These are phyloP conservation scores for Pseudozyma hubeiensis DNA, from an alignment of 1,284 basidiomycete genomes.

Conservation along the genomic window DNA sequence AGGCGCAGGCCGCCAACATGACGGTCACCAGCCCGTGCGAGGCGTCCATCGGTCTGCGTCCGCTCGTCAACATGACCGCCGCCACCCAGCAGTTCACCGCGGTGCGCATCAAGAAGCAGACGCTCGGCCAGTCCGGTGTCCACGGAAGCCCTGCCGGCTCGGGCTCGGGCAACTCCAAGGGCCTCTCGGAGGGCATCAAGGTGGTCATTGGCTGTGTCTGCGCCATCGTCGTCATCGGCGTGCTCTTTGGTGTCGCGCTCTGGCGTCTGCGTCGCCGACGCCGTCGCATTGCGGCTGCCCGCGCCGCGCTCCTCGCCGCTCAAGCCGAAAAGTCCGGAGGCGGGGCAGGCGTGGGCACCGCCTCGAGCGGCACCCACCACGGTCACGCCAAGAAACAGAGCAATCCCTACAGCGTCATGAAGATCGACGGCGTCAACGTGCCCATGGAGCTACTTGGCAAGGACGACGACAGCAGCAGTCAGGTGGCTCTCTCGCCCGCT, in stretches of 20 bases:
- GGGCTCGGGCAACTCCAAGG: constrained; percentile 34
- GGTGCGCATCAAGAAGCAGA: constrained; percentile 58
- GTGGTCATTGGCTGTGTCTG: constrained; percentile 54
- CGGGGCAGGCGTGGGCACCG: not conserved
- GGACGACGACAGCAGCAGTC: constrained; percentile 49
- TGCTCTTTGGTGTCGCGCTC: constrained; percentile 50
- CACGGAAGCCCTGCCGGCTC: constrained; percentile 23
- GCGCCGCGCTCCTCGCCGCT: constrained; percentile 29
- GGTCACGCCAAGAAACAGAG: constrained; percentile 47
- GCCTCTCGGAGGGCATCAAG: constrained; percentile 58
- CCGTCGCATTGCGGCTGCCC: constrained; percentile 38
- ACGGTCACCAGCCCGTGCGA: constrained; percentile 40
- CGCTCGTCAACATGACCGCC: constrained; percentile 52
- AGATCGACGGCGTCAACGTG: constrained; percentile 42
- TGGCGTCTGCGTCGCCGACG: constrained; percentile 46
- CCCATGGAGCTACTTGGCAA: constrained; percentile 46
- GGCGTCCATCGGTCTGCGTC: constrained; percentile 49
- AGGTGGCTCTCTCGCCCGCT: constrained; percentile 45
- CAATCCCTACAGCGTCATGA: constrained; percentile 42
- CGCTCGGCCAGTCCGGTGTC: constrained; percentile 47
- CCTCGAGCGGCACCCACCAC: constrained; percentile 10
- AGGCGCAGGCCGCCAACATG: constrained; percentile 25
- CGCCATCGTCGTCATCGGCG: constrained; percentile 52
- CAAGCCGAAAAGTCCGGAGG: constrained; percentile 30
- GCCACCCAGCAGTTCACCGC: constrained; percentile 56